Evolutionary conservation across 2,329 filamentous ascomycete species (phyloP), one percentile per base, ranked within the genome.

Genomic region (Cladosporium phlei): DNA sequence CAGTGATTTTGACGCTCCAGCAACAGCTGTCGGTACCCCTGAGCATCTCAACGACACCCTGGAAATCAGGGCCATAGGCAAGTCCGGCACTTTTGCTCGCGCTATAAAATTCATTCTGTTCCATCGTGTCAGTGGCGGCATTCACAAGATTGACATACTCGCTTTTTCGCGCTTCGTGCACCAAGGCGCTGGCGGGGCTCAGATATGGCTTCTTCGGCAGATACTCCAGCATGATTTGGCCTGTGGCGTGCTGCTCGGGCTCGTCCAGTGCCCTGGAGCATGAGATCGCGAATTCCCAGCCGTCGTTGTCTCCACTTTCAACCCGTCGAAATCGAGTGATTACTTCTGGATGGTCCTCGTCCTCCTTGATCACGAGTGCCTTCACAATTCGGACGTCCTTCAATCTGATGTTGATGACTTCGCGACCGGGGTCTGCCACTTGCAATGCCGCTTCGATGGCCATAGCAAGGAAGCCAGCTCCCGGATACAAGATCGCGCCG

Each of bases 311-410:
- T 9, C 8, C 32, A 10, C 32, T 20, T 6, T 21, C 32, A 11
- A 11, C 16, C 1, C 9, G 14, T 19, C 32, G 14, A 17, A 34
- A 34, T 2, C 32, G 32, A 19, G 32, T 34, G 8, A 34, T 34
- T 51, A 73, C 69, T 55, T 81, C 76, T 0, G 80, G 60, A 0
- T 76, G 75, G 46, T 72, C 68, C 3, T 59, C 43, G 1, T 65
- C 70, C 21, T 64, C 61, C 3, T 74, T 73, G 8, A 80, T 64
- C 3, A 79, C 63, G 64, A 80, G 71, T 2, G 77, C 74, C 45
- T 71, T 73, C 38, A 67, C 62, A 30, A 80, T 73, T 3, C 57
- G 60, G 57, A 80, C 68, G 35, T 73, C 55, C 6, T 57, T 63
- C n/a, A 78, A 66, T 19, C 16, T 34, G 32, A 34, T 17, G 6